phyloP scores from a whole-genome alignment of 2,329 filamentous ascomycete species.

The Trichophyton rubrum region DNA sequence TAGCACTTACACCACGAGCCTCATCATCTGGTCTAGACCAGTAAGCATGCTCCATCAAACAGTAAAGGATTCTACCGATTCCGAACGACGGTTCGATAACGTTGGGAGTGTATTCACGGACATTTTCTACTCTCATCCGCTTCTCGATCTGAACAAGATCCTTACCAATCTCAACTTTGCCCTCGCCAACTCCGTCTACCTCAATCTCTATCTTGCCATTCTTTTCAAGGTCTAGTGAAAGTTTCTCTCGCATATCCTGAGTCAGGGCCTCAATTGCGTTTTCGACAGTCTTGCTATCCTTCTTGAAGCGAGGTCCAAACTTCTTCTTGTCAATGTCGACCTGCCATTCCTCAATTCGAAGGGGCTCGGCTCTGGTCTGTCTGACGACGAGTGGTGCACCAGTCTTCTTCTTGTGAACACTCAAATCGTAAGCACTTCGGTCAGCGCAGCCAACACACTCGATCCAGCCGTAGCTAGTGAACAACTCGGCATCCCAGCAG shows the following conservation, averaged over 20 bases:
- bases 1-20: constrained; percentile 65
- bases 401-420: constrained; percentile 86
- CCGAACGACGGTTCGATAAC: constrained; percentile 97
- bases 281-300: constrained; percentile 78
- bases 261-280: constrained; percentile 60
- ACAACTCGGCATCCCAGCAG: constrained; percentile 94
- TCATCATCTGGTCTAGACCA: constrained; percentile 81
- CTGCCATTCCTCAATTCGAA: constrained; percentile 73
- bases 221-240: constrained; percentile 60
- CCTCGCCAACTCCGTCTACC: constrained; percentile 53
- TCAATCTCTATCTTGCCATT: constrained; percentile 65
- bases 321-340: constrained; percentile 87
- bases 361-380: constrained; percentile 65
- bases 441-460: constrained; percentile 97
- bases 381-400: constrained; percentile 75
- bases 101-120: constrained; percentile 85
- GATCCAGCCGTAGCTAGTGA: constrained; percentile 90
- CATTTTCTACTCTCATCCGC: constrained; percentile 67
- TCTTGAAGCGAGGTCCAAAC: constrained; percentile 91
- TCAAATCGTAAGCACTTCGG: constrained; percentile 85
- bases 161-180: constrained; percentile 65
- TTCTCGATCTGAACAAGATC: constrained; percentile 77
- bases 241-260: constrained; percentile 69
- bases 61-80: constrained; percentile 88
- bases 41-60: constrained; percentile 86